Conservation (phyloP, 1,284 basidiomycete genomes). For the Cutaneotrichosporon arboriforme region DNA sequence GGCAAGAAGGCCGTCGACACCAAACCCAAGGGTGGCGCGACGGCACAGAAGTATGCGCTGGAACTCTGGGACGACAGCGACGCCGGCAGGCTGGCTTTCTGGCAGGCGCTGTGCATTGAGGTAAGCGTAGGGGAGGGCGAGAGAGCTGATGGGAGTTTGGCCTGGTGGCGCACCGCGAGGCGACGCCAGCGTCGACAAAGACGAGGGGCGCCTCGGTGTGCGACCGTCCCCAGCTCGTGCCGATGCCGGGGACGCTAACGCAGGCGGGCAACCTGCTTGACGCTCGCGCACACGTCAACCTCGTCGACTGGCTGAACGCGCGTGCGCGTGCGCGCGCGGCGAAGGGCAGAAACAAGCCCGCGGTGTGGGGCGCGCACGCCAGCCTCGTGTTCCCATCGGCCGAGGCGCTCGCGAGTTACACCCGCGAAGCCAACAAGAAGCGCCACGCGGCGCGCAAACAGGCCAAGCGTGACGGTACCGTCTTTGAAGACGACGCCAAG, state of each 20-base stretch:
- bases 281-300: constrained; percentile 33
- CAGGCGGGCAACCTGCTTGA: constrained; percentile 31
- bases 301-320: constrained; percentile 37
- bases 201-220: too few species aligned
- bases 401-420: neutral
- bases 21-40: too few species aligned
- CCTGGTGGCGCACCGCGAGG: constrained; percentile 16
- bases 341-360: neutral
- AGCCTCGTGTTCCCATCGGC: neutral
- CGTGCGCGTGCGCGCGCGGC: constrained; percentile 9
- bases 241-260: constrained; percentile 29
- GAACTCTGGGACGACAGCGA: neutral
- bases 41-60: too few species aligned
- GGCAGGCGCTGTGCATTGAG: constrained; percentile 44
- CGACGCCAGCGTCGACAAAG: too few species aligned
- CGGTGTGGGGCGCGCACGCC: neutral
- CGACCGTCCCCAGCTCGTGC: too few species aligned
- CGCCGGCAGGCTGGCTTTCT: constrained; percentile 30
- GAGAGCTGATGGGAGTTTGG: constrained; percentile 20
- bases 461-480: too few species aligned
- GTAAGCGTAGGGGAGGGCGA: constrained; percentile 16
- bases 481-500: too few species aligned
- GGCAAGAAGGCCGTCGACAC: too few species aligned
- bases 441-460: neutral
- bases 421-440: neutral